Percentiles rank a stretch among this genome's conserved stretches.
phyloP scores from a whole-genome alignment of 108 stramenopile species.

The Pseudonitzschia delicatissima region DNA sequence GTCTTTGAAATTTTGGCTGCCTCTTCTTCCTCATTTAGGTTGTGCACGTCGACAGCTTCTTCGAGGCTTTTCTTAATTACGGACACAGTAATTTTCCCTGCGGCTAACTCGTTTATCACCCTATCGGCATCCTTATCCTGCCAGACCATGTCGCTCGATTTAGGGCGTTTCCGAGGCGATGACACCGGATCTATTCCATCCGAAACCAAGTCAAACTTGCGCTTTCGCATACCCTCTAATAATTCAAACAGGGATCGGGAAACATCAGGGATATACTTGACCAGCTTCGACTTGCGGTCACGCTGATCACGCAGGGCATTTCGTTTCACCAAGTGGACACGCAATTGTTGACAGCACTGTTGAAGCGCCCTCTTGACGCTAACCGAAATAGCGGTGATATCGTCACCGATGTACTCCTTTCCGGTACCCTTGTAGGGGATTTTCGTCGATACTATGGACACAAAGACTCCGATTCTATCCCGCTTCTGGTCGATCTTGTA shows the following conservation, averaged over 20 bases:
- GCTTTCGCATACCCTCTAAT: constrained; percentile 70
- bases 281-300: constrained; percentile 66
- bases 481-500: constrained; percentile 96
- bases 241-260: constrained; percentile 68
- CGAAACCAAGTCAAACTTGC: constrained; percentile 38
- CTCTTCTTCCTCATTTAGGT: constrained; percentile 39
- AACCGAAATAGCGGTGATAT: constrained; percentile 78
- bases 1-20: constrained; percentile 30
- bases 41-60: constrained; percentile 64
- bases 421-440: constrained; percentile 98
- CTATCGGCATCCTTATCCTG: constrained; percentile 1
- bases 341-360: constrained; percentile 74
- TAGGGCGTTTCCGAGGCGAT: constrained; percentile 40
- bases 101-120: constrained; percentile 45
- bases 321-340: constrained; percentile 64
- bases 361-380: constrained; percentile 80
- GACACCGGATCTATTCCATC: not conserved
- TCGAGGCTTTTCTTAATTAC: constrained; percentile 43
- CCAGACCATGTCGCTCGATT: constrained; percentile 12
- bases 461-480: constrained; percentile 94
- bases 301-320: constrained; percentile 77
- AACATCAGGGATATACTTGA: constrained; percentile 84
- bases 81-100: constrained; percentile 48
- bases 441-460: constrained; percentile 94
- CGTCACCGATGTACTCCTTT: constrained; percentile 94